Base-by-base conservation (phyloP, 176 grass and related monocot genomes). In the Canna indica region DNA sequence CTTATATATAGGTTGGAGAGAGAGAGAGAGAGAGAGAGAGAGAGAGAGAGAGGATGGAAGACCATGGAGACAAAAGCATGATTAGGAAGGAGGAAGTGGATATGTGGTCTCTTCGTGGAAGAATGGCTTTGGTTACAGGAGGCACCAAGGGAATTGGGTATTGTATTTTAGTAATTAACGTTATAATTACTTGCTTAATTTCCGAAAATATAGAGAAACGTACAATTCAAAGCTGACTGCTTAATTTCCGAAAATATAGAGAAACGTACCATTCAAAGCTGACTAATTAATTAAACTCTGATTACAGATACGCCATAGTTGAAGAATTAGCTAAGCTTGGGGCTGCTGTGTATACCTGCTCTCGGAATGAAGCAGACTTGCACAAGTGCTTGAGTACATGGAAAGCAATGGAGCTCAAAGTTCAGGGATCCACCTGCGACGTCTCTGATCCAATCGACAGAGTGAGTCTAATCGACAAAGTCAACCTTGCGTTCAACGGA, bases 361-460 rank as follows among this genome's bases (percentile, higher is more conserved):
- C 74, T 30, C 54, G 78, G 36, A 78, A 69, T 16, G 64, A 76
- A 44, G 74, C 16, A 29, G 78, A 83, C 26, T 74, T 84, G 8
- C 29, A 78, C 38, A 17, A 65, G 14, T 81, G 81, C 70, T 54
- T 76, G 1, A 63, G 68, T 22, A 53, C 66, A 18, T 88, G 81
- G 85, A 38, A 27, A 15, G 63, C 63, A 6, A 58, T 48, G 36
- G 65, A 75, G 0, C 25, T 63, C n/a, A 0, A 3, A 7, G 32
- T 88, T 35, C 75, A 64, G 13, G 52, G 69, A 41, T 84, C 78
- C 15, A 48, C 74, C n/a, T 88, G 81, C 59, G 81, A 88, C 47
- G 81, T 88, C 65, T 84, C 78, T 36, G 46, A 26, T 17, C 22
- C 58, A 25, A 2, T 8, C 48, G 70, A 88, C 26, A 62, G 81